Conservation (phyloP, 106 monocot genomes). For the Dendrobium catenatum region DNA sequence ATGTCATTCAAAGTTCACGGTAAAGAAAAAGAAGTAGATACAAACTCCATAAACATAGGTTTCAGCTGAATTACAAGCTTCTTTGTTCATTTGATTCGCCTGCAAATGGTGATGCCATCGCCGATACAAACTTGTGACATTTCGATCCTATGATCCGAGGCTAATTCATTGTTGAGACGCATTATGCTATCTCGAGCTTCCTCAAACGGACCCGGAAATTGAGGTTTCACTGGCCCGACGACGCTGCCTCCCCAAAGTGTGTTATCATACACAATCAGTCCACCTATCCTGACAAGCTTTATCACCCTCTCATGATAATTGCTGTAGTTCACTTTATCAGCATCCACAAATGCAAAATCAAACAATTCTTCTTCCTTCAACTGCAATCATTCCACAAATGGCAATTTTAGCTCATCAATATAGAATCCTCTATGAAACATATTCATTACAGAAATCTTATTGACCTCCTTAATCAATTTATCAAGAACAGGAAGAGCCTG, state of each 20-base stretch:
- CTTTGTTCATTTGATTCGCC: not conserved
- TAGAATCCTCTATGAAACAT: no score
- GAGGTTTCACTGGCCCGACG: conserved; percentile 8
- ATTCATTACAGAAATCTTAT: not conserved
- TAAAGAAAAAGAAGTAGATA: no score
- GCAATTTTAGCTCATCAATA: no score
- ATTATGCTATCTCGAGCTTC: not conserved
- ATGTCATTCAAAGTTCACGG: no score
- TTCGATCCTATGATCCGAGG: conserved; percentile 14
- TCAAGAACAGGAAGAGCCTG: conserved; percentile 56
- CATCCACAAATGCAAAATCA: conserved; percentile 68
- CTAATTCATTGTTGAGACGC: conserved; percentile 20
- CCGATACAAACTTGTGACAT: conserved; percentile 8
- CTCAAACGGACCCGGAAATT: no score
- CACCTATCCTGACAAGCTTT: conserved; percentile 56
- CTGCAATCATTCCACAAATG: conserved; percentile 14
- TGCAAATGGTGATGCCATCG: conserved; percentile 11
- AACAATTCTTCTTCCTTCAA: conserved; percentile 33
- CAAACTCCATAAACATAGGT: no score
- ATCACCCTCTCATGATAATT: conserved; percentile 58
- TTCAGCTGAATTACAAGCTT: no score
- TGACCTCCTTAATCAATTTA: not conserved
- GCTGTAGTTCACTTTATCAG: conserved; percentile 75
- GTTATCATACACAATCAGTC: conserved; percentile 69
- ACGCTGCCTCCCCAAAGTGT: conserved; percentile 65